Base-by-base conservation (phyloP, 192 early-diverging fungal genomes). In the Spinellus fusiger region DNA sequence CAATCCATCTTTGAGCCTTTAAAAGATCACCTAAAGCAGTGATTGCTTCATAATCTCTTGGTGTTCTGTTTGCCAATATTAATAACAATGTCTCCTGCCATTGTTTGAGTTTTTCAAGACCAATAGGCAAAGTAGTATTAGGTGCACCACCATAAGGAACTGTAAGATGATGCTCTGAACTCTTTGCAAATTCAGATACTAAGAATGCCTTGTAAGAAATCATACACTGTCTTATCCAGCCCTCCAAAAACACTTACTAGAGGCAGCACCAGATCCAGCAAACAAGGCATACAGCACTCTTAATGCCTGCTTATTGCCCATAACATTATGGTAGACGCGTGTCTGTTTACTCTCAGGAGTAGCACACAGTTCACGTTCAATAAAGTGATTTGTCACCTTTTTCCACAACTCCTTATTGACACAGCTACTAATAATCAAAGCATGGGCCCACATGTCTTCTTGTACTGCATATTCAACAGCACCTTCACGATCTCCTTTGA, bases 341-440 rank as follows among this genome's bases (percentile, higher is more conserved):
- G 29, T 49, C 20, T 34, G 25, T 35, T 37, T 61, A 20, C 23
- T 48, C n/a, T 55, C 62, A 2, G 59, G 18, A n/a, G 62, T 29
- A 27, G 54, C 64, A 15, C 61, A 53, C 46, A 88, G 69, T 46
- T 74, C 72, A 48, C 79, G 75, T 3, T 82, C 74, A 15, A 80
- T 71, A 71, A 94, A 94, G 23, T 84, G 68, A 20, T 73, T 74
- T 40, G 96, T 82, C 1, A 92, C 90, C 8, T 89, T 83, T 49
- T 84, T 81, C 84, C 94, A 97, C 0, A 82, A 72, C 26, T 89
- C 86, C 63, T 90, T 87, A 61, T 89, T 87, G 4, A 94, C 86
- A 59, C 90, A 87, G 62, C 89, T 94, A 31, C 88, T 85, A 68
- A 99, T 86, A 8, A 96, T 82, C 20, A 97, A 78, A 5, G 94